Base-by-base conservation (phyloP, 129 eudicot genomes). In the Arctium lappa region DNA sequence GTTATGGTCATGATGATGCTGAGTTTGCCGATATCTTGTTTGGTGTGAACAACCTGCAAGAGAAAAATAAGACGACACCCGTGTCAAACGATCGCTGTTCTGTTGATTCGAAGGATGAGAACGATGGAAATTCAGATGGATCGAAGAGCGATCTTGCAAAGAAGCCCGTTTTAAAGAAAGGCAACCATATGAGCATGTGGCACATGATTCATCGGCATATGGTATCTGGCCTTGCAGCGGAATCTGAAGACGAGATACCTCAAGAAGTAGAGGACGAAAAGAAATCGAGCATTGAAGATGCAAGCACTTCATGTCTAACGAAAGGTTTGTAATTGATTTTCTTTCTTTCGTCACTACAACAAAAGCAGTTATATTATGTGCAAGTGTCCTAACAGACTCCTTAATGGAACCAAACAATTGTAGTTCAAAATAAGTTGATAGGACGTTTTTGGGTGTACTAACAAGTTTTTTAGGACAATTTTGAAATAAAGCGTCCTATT, bases 111-210 rank as follows among this genome's bases (percentile, higher is more conserved):
- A 42, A 2, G 6, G 32, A 79, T 32, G 27, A 46, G 48, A 44
- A 73, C 1, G 36, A 30, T 79, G 80, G 42, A 65, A 74, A 34
- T 27, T 79, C 44, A 27, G 37, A 74, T 27, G 80, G 77, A 80
- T 79, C 77, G 80, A 84, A 44, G 80, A 29, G 32, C 8, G 65
- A 65, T 73, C 40, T 73, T 60, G 80, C 66, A 84, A 79, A 84
- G 62, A 65, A 79, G 16, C 75, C 76, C 6, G 60, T 76, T 79
- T 84, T 68, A 65, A 83, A 84, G 86, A 86, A 92, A 80, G 82
- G 39, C 6, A 91, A 86, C 78, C 90, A 88, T 78, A 66, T 89
- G 73, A 95, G 92, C 86, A 92, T 95, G 99, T 95, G 99, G 99
- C 87, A 80, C 39, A 83, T 89, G 88, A 93, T 95, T 40, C 93